A percentile compares a stretch with the other conserved stretches of the same genome.
These are phyloP conservation scores for Fusarium falciforme DNA, from an alignment of 2,329 filamentous ascomycete species.

Conservation along the genomic window DNA sequence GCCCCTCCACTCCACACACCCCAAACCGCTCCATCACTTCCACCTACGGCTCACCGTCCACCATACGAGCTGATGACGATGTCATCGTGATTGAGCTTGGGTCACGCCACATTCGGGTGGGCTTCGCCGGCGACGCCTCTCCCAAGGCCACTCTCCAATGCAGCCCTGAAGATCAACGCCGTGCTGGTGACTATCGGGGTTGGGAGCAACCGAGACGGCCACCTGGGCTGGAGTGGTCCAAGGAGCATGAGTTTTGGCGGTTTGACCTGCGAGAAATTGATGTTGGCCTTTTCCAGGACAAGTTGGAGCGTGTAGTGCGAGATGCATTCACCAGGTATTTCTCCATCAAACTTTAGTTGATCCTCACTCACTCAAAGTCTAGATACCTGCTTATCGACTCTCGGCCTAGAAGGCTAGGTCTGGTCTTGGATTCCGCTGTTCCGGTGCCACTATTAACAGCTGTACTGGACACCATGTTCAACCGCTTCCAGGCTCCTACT, in stretches of 20 bases:
- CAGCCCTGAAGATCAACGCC: conserved; percentile 78
- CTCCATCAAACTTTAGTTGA: background rate
- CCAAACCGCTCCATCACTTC: conserved; percentile 66
- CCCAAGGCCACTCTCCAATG: conserved; percentile 80
- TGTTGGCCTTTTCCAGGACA: conserved; percentile 84
- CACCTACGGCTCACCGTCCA: conserved; percentile 68
- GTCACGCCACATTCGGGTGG: conserved; percentile 80
- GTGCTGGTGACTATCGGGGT: conserved; percentile 83
- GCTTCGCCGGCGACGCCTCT: conserved; percentile 84
- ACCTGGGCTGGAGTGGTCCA: conserved; percentile 67
- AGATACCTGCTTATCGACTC: conserved; percentile 78
- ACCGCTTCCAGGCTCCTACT: conserved; percentile 80
- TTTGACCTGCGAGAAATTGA: conserved; percentile 79
- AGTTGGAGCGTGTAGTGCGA: conserved; percentile 83
- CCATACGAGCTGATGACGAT: conserved; percentile 83
- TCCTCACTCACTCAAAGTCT: conserved; percentile 22
- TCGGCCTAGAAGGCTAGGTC: conserved; percentile 77
- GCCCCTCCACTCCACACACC: conserved; percentile 68
- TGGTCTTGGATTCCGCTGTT: conserved; percentile 81
- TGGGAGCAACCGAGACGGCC: conserved; percentile 68
- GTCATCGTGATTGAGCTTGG: conserved; percentile 86
- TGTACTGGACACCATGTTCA: conserved; percentile 82
- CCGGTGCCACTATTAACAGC: conserved; percentile 83
- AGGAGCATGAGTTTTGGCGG: conserved; percentile 80
- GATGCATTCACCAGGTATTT: conserved; percentile 82